Evolutionary conservation across 2,329 filamentous ascomycete species (phyloP).

Genomic region (Aureobasidium sp.): DNA sequence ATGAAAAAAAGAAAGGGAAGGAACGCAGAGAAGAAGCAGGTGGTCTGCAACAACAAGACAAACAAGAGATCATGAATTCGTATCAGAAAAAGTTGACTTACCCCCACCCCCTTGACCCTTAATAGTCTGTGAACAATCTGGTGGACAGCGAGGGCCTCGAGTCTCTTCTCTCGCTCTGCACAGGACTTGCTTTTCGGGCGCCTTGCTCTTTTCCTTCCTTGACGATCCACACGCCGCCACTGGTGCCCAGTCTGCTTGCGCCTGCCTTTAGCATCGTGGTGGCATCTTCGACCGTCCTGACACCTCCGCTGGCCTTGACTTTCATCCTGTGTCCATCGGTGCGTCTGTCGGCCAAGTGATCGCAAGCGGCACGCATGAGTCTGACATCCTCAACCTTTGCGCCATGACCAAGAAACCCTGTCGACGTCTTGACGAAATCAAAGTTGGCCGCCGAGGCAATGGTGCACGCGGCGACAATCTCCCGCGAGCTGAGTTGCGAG

Average conservation of each 20-base stretch:
- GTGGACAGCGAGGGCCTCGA: constrained; percentile 9
- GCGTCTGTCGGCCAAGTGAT: constrained; percentile 27
- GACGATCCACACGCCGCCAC: constrained; percentile 50
- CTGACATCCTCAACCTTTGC: constrained; percentile 47
- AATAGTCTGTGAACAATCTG: constrained; percentile 16
- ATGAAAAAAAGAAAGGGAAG: not conserved
- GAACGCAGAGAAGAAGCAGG: not conserved
- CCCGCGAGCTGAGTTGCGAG: constrained; percentile 40
- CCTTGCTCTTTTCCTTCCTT: constrained; percentile 35
- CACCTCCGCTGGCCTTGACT: constrained; percentile 54
- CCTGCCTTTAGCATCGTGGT: constrained; percentile 50
- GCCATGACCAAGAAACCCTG: constrained; percentile 51
- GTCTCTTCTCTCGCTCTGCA: not conserved
- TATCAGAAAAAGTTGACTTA: not conserved
- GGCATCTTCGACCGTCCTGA: constrained; percentile 45
- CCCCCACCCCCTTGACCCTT: not conserved
- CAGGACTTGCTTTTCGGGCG: not conserved
- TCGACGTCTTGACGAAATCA: constrained; percentile 56
- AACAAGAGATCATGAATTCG: not conserved
- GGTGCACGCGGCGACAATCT: constrained; percentile 49
- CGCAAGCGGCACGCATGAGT: constrained; percentile 47
- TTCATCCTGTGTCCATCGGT: constrained; percentile 32
- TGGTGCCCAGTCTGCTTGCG: constrained; percentile 50
- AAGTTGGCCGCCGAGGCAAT: constrained; percentile 47
- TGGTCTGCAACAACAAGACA: not conserved